Conservation (phyloP, 345 rosid species). For the Gossypioides kirkii region DNA sequence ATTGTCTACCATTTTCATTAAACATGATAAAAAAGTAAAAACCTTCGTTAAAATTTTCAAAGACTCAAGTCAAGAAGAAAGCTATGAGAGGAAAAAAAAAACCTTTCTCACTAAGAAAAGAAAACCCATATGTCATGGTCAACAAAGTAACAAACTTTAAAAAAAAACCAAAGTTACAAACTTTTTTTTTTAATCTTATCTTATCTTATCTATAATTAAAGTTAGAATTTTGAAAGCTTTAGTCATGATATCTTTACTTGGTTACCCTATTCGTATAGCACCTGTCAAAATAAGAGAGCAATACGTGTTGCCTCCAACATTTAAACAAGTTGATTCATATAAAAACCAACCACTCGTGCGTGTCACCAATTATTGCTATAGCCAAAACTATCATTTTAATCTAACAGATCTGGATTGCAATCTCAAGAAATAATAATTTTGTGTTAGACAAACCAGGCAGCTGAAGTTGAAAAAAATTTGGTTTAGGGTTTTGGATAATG, state of each 20-base stretch:
- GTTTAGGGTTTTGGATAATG: conserved; percentile 25
- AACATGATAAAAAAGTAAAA: neutral
- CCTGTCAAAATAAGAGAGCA: neutral
- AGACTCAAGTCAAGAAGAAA: neutral
- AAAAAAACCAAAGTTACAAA: too few species aligned
- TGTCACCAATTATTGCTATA: neutral
- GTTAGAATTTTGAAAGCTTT: neutral
- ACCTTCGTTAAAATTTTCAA: neutral
- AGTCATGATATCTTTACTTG: neutral
- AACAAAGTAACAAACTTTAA: too few species aligned
- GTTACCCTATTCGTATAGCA: neutral
- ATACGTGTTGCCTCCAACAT: conserved; percentile 1
- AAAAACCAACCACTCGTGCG: conserved; percentile 50
- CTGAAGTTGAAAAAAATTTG: neutral
- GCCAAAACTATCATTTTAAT: conserved; percentile 8
- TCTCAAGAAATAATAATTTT: conserved; percentile 10
- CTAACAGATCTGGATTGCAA: conserved; percentile 36
- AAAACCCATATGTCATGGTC: too few species aligned
- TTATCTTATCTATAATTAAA: neutral
- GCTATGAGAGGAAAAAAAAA: neutral
- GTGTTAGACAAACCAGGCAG: conserved; percentile 15
- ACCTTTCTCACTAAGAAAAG: neutral
- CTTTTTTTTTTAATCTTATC: too few species aligned
- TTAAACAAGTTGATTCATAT: too few species aligned
- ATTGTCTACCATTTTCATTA: neutral